Evolutionary conservation across 192 early-diverging fungal species (phyloP), one percentile per base, ranked within the genome.

Genomic region (Coemansia umbellata): DNA sequence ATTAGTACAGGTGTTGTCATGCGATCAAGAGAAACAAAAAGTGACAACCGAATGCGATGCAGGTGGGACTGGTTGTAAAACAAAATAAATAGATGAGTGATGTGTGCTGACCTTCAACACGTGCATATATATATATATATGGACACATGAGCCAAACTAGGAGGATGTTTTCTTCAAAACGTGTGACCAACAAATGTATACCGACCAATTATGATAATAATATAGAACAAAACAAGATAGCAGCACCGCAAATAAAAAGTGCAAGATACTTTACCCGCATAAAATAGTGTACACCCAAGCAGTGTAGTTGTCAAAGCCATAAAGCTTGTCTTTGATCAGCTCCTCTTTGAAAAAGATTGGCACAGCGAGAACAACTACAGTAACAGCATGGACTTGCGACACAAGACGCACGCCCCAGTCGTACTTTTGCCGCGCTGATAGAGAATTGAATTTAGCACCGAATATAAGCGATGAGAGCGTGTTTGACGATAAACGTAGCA

Each of bases 401-500:
- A 89, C 88, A 18, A 87, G 79, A 63, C 92, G 91, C 23, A 96
- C 70, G 41, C 76, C 71, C 84, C 85, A 89, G 78, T 89, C 82
- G 43, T 82, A 65, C 48, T 77, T 73, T 64, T 81, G 78, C 30
- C 75, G 50, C 9, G 80, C 70, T 47, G 74, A 63, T 22, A 91
- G 63, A 17, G 60, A 62, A 33, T 81, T 79, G 41, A 86, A 91
- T 32, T 81, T 86, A 52, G 63, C 72, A 28, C 84, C 85, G 69
- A 89, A 89, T 4, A 91, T 48, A 24, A 79, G 26, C 11, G 84
- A 80, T 17, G 82, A 84, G 32, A 91, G 52, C 31, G 78, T 15
- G 42, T 79, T 76, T 13, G 89, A 91, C 32, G 80, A 63, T 26
- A 78, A 74, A 19, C 80, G 75, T 36, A 89, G 62, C 18, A 83